Evolutionary conservation across 2,329 filamentous ascomycete genomes (phyloP).

Genomic region (Aspergillus sp.): DNA sequence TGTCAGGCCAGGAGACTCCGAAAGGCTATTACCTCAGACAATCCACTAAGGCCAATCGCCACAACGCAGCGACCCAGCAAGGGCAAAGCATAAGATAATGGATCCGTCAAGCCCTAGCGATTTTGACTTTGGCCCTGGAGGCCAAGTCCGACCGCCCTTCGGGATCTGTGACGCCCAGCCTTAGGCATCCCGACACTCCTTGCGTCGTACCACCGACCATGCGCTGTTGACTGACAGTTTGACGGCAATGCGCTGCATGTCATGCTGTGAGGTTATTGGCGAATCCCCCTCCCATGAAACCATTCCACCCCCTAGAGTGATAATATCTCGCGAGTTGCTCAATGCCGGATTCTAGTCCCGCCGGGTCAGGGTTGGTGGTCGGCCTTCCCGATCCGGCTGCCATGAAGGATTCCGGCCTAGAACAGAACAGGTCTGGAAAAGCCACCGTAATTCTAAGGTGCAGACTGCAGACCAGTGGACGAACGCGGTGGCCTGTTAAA

Average conservation of each 20-base stretch:
- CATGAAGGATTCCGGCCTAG: slow-evolving; percentile 21
- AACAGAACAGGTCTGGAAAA: slow-evolving; percentile 7
- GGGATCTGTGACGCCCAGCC: slow-evolving; percentile 16
- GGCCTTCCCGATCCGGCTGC: slow-evolving; percentile 29
- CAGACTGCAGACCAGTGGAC: not conserved
- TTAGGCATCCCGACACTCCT: slow-evolving; percentile 23
- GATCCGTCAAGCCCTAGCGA: not conserved
- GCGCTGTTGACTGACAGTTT: slow-evolving; percentile 16
- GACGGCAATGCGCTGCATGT: not conserved
- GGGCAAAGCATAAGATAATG: not conserved
- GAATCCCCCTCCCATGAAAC: not conserved
- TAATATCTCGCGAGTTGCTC: not conserved
- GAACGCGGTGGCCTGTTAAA: slow-evolving; percentile 1
- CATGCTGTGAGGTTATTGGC: not conserved
- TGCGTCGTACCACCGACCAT: slow-evolving; percentile 26
- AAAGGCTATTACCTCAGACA: not conserved
- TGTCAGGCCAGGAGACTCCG: not conserved
- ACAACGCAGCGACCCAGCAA: not conserved
- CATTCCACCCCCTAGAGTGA: not conserved
- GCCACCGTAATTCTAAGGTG: slow-evolving; percentile 16
- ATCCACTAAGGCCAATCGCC: not conserved
- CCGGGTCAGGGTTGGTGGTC: slow-evolving; percentile 2
- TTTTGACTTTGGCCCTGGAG: not conserved
- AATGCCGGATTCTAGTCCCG: slow-evolving; percentile 2
- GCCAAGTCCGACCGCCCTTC: slow-evolving; percentile 14